Percentiles rank a stretch among this genome's conserved stretches.
These are phyloP conservation scores for Ustilago esculenta DNA, from an alignment of 1,284 basidiomycete species.

Conservation along the genomic window DNA sequence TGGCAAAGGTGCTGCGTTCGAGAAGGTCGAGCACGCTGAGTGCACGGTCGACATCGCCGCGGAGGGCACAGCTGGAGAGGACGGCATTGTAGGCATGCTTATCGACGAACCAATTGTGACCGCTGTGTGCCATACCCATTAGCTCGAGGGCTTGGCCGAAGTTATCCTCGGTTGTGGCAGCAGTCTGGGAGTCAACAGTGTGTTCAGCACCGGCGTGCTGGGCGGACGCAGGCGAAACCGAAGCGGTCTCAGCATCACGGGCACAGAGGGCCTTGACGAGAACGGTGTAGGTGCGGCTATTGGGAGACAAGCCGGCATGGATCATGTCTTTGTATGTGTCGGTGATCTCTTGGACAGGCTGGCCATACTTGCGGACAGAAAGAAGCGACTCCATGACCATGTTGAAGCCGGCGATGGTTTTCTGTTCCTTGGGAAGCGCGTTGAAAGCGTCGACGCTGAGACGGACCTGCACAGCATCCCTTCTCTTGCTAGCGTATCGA, in stretches of 20 bases:
- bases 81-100: constrained; percentile 72
- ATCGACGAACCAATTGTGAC: constrained; percentile 66
- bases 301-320: constrained; percentile 75
- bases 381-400: constrained; percentile 74
- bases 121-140: constrained; percentile 70
- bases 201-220: neutral
- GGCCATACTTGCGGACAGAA: constrained; percentile 71
- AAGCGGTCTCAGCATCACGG: constrained; percentile 75
- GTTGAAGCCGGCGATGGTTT: constrained; percentile 73
- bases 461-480: constrained; percentile 20
- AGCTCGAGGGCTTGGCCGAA: constrained; percentile 71
- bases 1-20: constrained; percentile 70
- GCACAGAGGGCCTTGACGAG: constrained; percentile 77
- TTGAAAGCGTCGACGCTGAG: constrained; percentile 47
- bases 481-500: constrained; percentile 9
- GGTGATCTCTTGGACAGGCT: constrained; percentile 74
- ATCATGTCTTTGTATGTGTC: constrained; percentile 82
- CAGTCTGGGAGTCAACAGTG: constrained; percentile 7
- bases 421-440: constrained; percentile 49
- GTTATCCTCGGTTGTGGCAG: constrained; percentile 65
- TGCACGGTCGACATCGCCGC: constrained; percentile 75
- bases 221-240: constrained; percentile 1
- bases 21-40: constrained; percentile 77
- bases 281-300: constrained; percentile 75
- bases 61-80: constrained; percentile 75